A percentile compares a stretch with the other conserved stretches of the same genome.
Evolutionary conservation across 2,329 filamentous ascomycete genomes (phyloP).

Genomic region (Diplodia sapinea): DNA sequence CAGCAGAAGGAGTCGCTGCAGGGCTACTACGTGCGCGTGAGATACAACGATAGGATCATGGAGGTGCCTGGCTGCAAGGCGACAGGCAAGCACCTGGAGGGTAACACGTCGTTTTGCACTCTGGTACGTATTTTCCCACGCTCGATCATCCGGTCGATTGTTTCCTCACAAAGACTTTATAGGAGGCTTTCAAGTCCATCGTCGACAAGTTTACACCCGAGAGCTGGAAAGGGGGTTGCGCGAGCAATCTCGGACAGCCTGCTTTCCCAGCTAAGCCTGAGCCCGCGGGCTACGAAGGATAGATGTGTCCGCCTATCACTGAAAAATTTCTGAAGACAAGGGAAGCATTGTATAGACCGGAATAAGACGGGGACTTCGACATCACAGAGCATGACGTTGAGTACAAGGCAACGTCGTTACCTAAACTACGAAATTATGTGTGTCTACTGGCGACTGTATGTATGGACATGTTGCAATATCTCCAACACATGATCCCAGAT

Average conservation of each 20-base stretch:
- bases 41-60: constrained; percentile 88
- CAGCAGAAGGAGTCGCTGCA: constrained; percentile 66
- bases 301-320: background rate
- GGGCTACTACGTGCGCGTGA: constrained; percentile 84
- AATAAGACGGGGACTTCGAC: background rate
- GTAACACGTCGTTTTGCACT: constrained; percentile 89
- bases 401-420: background rate
- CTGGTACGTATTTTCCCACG: constrained; percentile 60
- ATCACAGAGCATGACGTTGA: background rate
- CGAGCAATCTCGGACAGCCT: constrained; percentile 61
- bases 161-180: constrained; percentile 20
- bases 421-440: background rate
- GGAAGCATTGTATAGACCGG: background rate
- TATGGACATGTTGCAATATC: background rate
- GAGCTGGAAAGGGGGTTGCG: constrained; percentile 74
- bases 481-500: too few relatives aligned
- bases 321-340: background rate
- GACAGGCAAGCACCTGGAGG: constrained; percentile 80
- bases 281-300: constrained; percentile 41
- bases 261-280: constrained; percentile 54
- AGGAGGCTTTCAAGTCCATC: constrained; percentile 89
- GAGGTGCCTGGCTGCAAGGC: constrained; percentile 80
- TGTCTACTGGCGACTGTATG: background rate
- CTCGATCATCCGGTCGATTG: too few relatives aligned
- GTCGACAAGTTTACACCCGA: constrained; percentile 87